Percentiles rank a stretch among this genome's conserved stretches.
These are phyloP conservation scores for Mucor velutinosus DNA, from an alignment of 371 early-diverging fungal species.

Conservation along the genomic window DNA sequence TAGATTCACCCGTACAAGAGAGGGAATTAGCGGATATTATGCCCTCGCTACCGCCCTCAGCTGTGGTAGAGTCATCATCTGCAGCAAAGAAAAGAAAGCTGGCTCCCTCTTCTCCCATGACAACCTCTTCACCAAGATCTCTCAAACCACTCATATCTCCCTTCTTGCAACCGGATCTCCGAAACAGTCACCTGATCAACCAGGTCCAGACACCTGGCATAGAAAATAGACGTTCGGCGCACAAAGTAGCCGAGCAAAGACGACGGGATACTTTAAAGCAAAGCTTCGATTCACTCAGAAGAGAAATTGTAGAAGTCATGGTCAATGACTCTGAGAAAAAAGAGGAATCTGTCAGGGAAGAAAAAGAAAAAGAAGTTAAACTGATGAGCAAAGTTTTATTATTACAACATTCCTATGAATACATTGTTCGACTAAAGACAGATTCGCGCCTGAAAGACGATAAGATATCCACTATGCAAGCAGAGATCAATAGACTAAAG, in stretches of 20 bases:
- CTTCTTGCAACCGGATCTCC: slow-evolving; percentile 49
- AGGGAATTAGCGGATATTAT: background rate
- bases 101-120: slow-evolving; percentile 2
- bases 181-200: slow-evolving; percentile 5
- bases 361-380: slow-evolving; percentile 48
- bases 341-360: slow-evolving; percentile 16
- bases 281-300: slow-evolving; percentile 78
- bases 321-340: slow-evolving; percentile 25
- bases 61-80: background rate
- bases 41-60: slow-evolving; percentile 7
- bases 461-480: slow-evolving; percentile 31
- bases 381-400: slow-evolving; percentile 52
- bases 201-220: slow-evolving; percentile 22
- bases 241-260: slow-evolving; percentile 89
- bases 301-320: slow-evolving; percentile 64
- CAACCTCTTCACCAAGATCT: slow-evolving; percentile 17
- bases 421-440: slow-evolving; percentile 54
- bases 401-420: slow-evolving; percentile 55
- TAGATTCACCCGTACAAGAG: background rate
- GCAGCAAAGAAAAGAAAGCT: slow-evolving; percentile 8
- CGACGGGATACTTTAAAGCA: slow-evolving; percentile 85
- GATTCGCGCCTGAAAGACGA: slow-evolving; percentile 45
- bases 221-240: slow-evolving; percentile 69
- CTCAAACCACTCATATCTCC: slow-evolving; percentile 33
- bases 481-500: slow-evolving; percentile 37